A percentile compares a stretch with the other conserved stretches of the same genome.
Evolutionary conservation across 352 stramenopile genomes (phyloP).

Genomic region (Globisporangium spinosum): DNA sequence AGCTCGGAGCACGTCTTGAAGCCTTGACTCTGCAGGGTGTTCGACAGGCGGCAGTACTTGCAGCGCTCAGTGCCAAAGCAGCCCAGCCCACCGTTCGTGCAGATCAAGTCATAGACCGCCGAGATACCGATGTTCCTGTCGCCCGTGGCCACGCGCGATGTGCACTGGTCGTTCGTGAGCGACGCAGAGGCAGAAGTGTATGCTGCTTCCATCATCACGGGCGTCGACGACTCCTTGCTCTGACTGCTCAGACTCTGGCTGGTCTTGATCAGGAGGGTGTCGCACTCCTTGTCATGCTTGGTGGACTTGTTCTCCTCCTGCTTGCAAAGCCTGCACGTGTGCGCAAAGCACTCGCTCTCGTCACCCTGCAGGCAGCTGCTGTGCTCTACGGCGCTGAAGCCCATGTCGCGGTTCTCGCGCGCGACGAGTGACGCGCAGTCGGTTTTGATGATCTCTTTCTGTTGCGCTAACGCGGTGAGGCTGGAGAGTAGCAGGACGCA

Average conservation of each 20-base stretch:
- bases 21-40: constrained; percentile 23
- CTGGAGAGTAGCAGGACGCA: not conserved
- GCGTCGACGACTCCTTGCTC: not conserved
- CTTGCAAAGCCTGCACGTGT: constrained; percentile 23
- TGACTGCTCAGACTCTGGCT: not conserved
- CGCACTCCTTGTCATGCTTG: constrained; percentile 15
- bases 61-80: constrained; percentile 27
- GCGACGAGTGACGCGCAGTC: not conserved
- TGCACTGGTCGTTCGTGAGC: constrained; percentile 21
- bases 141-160: constrained; percentile 24
- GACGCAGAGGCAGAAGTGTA: not conserved
- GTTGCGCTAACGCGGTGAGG: not conserved
- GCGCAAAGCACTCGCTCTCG: constrained; percentile 23
- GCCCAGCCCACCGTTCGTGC: constrained; percentile 27
- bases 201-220: not conserved
- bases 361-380: not conserved
- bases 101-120: constrained; percentile 21
- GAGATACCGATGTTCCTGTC: constrained; percentile 35
- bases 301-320: constrained; percentile 10
- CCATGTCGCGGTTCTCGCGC: not conserved
- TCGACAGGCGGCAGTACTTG: constrained; percentile 24
- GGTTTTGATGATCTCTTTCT: not conserved
- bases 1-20: constrained; percentile 23
- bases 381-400: constrained; percentile 13
- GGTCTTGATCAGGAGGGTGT: not conserved